phyloP scores from a whole-genome alignment of 2,329 filamentous ascomycete species.

The Calonectria pseudoreteaudii region DNA sequence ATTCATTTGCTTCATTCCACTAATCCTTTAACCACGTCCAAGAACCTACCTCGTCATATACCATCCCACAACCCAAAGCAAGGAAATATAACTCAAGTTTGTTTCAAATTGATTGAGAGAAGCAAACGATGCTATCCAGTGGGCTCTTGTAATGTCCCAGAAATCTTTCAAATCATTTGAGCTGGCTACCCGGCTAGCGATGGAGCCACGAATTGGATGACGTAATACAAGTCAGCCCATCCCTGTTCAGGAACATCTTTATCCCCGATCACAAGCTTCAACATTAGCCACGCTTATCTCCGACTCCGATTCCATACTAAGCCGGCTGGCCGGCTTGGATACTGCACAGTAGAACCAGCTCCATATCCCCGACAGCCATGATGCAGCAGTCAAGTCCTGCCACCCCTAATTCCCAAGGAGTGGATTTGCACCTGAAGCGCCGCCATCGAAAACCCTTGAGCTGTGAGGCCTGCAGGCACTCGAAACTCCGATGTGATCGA shows the following conservation, averaged over 20 bases:
- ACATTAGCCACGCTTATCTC: background rate
- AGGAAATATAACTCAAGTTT: too few relatives aligned
- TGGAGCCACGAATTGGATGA: background rate
- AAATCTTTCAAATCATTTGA: too few relatives aligned
- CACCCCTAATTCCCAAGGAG: background rate
- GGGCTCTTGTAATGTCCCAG: too few relatives aligned
- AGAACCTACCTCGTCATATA: too few relatives aligned
- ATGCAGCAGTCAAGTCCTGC: background rate
- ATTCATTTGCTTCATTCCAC: too few relatives aligned
- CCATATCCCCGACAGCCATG: too few relatives aligned
- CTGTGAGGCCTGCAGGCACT: background rate
- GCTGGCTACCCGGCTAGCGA: too few relatives aligned
- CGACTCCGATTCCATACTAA: background rate
- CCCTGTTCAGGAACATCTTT: background rate
- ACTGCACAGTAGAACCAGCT: background rate
- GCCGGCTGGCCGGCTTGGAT: background rate
- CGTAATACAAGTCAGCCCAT: background rate
- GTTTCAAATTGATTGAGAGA: too few relatives aligned
- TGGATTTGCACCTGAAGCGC: background rate
- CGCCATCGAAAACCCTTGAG: background rate
- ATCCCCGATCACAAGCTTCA: background rate
- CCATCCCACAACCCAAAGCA: too few relatives aligned
- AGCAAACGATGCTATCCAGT: too few relatives aligned
- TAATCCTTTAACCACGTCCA: too few relatives aligned
- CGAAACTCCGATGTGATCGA: slow-evolving; percentile 1